phyloP scores from a whole-genome alignment of 148 eudicot species.

The Oxyria digyna region DNA sequence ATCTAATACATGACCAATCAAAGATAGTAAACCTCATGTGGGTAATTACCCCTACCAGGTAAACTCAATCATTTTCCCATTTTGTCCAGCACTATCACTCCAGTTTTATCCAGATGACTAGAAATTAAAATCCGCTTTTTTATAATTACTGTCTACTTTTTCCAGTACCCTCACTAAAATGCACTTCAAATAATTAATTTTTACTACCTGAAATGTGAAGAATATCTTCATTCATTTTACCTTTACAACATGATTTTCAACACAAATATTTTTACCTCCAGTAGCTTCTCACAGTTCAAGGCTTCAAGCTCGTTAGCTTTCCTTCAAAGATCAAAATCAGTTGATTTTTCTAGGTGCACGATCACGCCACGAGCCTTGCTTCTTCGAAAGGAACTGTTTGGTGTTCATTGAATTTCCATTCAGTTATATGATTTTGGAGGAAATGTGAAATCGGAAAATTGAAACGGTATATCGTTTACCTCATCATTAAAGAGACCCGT shows the following conservation, averaged over 20 bases:
- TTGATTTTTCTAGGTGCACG: constrained; percentile 42
- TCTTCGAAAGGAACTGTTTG: constrained; percentile 51
- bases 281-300: no score
- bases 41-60: no score
- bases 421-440: background rate
- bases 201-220: background rate
- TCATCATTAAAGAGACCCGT: constrained; percentile 55
- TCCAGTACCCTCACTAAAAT: background rate
- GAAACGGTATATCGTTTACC: constrained; percentile 19
- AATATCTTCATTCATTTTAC: background rate
- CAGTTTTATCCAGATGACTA: background rate
- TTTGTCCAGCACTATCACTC: background rate
- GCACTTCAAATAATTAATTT: background rate
- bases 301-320: background rate
- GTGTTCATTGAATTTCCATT: no score
- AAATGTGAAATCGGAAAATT: background rate
- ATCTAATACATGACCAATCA: no score
- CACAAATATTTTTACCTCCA: background rate
- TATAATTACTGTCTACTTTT: background rate
- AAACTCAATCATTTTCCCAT: no score
- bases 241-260: background rate
- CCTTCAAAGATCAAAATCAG: background rate
- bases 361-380: constrained; percentile 91
- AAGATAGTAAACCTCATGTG: no score
- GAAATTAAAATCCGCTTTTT: background rate